These are phyloP conservation scores for Madurella mycetomatis DNA, from an alignment of 2,329 filamentous ascomycete species.

Conservation along the genomic window DNA sequence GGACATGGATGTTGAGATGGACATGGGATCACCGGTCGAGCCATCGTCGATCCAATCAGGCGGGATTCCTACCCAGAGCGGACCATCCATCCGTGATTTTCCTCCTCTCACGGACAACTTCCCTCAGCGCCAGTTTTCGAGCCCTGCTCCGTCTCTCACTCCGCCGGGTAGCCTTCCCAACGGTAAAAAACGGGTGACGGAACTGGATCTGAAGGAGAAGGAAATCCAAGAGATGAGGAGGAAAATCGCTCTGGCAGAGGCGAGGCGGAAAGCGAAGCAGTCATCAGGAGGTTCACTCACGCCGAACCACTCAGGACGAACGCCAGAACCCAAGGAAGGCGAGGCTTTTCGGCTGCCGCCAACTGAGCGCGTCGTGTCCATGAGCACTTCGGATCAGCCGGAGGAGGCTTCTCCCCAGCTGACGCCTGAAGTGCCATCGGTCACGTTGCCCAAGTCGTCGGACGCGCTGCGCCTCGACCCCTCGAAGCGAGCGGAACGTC, in stretches of 20 bases:
- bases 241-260: slow-evolving; percentile 55
- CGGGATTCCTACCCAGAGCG: slow-evolving; percentile 32
- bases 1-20: slow-evolving; percentile 68
- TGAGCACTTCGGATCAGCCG: slow-evolving; percentile 19
- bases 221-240: slow-evolving; percentile 59
- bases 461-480: slow-evolving; percentile 9
- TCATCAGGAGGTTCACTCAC: slow-evolving; percentile 28
- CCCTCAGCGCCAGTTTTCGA: slow-evolving; percentile 38
- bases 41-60: slow-evolving; percentile 32
- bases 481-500: slow-evolving; percentile 22
- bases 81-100: slow-evolving; percentile 40
- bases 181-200: slow-evolving; percentile 33
- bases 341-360: slow-evolving; percentile 15
- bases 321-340: slow-evolving; percentile 28
- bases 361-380: slow-evolving; percentile 19
- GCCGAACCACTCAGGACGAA: slow-evolving; percentile 26
- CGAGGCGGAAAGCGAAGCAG: slow-evolving; percentile 45
- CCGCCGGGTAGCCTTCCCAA: slow-evolving; percentile 34
- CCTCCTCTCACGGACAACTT: slow-evolving; percentile 39
- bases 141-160: slow-evolving; percentile 37
- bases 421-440: slow-evolving; percentile 24
- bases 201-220: slow-evolving; percentile 49
- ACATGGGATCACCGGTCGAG: slow-evolving; percentile 53
- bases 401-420: slow-evolving; percentile 26
- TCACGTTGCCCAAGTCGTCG: slow-evolving; percentile 27